Evolutionary conservation across 164 flowering plant species (phyloP).

Genomic region (Macadamia integrifolia): DNA sequence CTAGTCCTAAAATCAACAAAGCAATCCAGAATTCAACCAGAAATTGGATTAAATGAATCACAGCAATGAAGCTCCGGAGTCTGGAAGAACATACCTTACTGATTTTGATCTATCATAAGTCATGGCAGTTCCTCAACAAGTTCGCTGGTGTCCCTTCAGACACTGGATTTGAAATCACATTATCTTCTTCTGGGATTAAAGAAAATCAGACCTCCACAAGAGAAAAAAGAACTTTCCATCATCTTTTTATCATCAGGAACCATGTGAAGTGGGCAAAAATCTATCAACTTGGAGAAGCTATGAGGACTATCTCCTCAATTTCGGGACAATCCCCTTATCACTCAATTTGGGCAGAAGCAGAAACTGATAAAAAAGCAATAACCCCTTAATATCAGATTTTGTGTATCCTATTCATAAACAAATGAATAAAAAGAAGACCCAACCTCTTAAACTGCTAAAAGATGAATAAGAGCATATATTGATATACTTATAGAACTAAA

Average conservation of each 20-base stretch:
- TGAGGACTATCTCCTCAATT: not conserved
- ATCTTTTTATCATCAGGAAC: slow-evolving; percentile 16
- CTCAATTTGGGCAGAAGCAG: too few relatives aligned
- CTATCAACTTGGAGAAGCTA: slow-evolving; percentile 12
- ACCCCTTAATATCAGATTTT: too few relatives aligned
- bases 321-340: too few relatives aligned
- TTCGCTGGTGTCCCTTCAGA: slow-evolving; percentile 1
- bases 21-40: not conserved
- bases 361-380: too few relatives aligned
- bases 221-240: slow-evolving; percentile 3
- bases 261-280: slow-evolving; percentile 18
- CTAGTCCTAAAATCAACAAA: not conserved
- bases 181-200: not conserved
- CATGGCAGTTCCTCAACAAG: slow-evolving; percentile 19
- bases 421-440: too few relatives aligned
- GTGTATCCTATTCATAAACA: too few relatives aligned
- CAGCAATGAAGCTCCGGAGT: not conserved
- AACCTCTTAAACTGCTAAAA: too few relatives aligned
- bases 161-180: not conserved
- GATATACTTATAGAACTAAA: not conserved
- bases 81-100: slow-evolving; percentile 28
- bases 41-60: not conserved
- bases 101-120: slow-evolving; percentile 32
- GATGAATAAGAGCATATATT: too few relatives aligned
- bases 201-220: too few relatives aligned